Evolutionary conservation across 169 alveolate species (phyloP).

Genomic region (Cryptosporidium tyzzeri): DNA sequence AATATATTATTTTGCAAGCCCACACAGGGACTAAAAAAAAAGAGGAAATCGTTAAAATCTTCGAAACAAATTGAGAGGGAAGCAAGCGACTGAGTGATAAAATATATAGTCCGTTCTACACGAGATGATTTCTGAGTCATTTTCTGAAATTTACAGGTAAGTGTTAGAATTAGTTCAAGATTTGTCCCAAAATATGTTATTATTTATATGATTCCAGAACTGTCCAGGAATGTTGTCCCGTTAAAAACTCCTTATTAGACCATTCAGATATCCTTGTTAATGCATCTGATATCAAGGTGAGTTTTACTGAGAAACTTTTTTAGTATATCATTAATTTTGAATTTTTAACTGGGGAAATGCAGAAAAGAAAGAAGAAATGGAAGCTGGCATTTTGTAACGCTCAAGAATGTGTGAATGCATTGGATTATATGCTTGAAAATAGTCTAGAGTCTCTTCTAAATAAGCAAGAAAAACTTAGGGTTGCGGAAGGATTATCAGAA

Average conservation of each 20-base stretch:
- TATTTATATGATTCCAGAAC: conserved; percentile 28
- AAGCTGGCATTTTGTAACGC: conserved; percentile 49
- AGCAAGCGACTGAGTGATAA: not conserved
- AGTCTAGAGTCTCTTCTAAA: conserved; percentile 30
- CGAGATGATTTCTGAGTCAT: conserved; percentile 58
- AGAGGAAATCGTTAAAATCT: not conserved
- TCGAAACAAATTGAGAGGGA: not conserved
- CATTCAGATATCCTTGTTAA: conserved; percentile 29
- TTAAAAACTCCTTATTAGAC: conserved; percentile 35
- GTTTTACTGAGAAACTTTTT: not conserved
- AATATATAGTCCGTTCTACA: not conserved
- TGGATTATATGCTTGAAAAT: conserved; percentile 30
- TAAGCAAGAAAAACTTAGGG: conserved; percentile 12
- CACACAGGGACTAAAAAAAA: conserved; percentile 37
- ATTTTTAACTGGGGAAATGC: not conserved
- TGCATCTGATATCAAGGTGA: conserved; percentile 23
- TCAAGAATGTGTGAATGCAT: conserved; percentile 35
- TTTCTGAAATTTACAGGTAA: conserved; percentile 72
- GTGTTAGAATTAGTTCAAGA: not conserved
- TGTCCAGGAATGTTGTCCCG: conserved; percentile 56
- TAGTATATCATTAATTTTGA: not conserved
- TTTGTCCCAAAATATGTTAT: not conserved
- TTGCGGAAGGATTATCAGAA: conserved; percentile 41
- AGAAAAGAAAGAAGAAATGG: conserved; percentile 68
- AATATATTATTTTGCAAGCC: conserved; percentile 17